Evolutionary conservation across 2,329 filamentous ascomycete genomes (phyloP), one percentile per base, ranked within the genome.

Genomic region (Capronia epimyces): DNA sequence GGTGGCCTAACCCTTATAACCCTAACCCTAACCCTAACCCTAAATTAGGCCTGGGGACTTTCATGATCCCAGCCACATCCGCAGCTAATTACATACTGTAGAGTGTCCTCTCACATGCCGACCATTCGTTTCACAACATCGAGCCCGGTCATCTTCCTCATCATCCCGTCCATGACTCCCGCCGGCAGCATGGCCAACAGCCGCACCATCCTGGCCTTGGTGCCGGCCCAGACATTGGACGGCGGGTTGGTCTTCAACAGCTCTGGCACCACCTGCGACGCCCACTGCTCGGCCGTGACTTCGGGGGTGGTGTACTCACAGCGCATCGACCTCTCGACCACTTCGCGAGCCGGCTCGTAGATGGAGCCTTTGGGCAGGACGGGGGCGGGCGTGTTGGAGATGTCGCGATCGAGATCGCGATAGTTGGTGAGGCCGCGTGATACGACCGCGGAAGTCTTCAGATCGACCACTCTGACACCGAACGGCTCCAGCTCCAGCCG

Each of bases 401-500:
- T n/a, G n/a, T n/a, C n/a, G n/a, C n/a, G n/a, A n/a, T n/a, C 15
- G 15, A 22, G 13, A 15, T 37, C 36, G 21, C 24, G 44, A 13
- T 16, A 15, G 25, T 53, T 56, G 21, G 7, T 27, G 16, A 37
- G 15, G 36, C 60, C 50, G 10, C 57, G 56, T 7, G 59, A 59
- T n/a, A 27, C 43, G n/a, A 63, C 56, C 2, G 49, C 46, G n/a
- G 58, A 62, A 5, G 59, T 61, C 49, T 60, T 60, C 16, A 65
- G 44, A 3, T 56, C 60, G 4, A 65, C 40, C 3, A 67, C 65
- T 2, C 49, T 43, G 36, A 68, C 57, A 7, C 61, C 62, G 10
- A 67, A 62, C 1, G 65, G 62, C 2, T 49, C 44, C 9, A 69
- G 34, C 52, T 68, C 67, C 9, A 66, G 45, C 6, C 65, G 63